Evolutionary conservation across 2,329 filamentous ascomycete genomes (phyloP).

Genomic region (Bipolaris victoriae): DNA sequence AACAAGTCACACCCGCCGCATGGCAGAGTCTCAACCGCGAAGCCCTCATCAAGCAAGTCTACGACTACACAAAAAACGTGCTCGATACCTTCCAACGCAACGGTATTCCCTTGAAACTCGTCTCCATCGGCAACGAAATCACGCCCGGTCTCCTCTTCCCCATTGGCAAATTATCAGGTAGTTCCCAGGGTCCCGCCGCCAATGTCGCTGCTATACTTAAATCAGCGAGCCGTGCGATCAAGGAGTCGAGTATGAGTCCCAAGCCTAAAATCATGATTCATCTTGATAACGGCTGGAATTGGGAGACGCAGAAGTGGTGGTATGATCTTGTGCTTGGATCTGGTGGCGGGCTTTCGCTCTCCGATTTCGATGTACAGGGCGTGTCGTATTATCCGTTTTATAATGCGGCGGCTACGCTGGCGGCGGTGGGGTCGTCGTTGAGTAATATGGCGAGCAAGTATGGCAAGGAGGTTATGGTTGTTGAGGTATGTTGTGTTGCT

Average conservation of each 20-base stretch:
- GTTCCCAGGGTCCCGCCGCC: slow-evolving; percentile 53
- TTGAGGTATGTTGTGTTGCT: slow-evolving; percentile 52
- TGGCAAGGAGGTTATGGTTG: slow-evolving; percentile 71
- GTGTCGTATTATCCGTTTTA: slow-evolving; percentile 79
- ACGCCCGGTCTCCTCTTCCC: slow-evolving; percentile 71
- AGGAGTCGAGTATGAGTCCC: slow-evolving; percentile 63
- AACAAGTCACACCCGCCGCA: slow-evolving; percentile 67
- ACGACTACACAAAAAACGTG: slow-evolving; percentile 71
- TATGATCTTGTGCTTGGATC: slow-evolving; percentile 60
- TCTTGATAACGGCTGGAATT: slow-evolving; percentile 77
- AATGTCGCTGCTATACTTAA: slow-evolving; percentile 70
- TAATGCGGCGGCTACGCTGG: slow-evolving; percentile 63
- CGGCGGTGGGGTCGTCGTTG: slow-evolving; percentile 62
- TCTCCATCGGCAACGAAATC: slow-evolving; percentile 78
- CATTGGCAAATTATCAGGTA: slow-evolving; percentile 61
- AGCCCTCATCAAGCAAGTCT: slow-evolving; percentile 65
- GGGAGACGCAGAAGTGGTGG: slow-evolving; percentile 68
- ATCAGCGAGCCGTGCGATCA: slow-evolving; percentile 68
- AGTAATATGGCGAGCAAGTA: slow-evolving; percentile 66
- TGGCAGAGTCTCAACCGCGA: slow-evolving; percentile 66
- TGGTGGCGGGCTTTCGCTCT: slow-evolving; percentile 55
- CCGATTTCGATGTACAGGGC: slow-evolving; percentile 74
- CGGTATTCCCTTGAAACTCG: slow-evolving; percentile 63
- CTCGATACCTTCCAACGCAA: slow-evolving; percentile 65
- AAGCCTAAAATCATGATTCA: slow-evolving; percentile 76